Evolutionary conservation across 345 rosid genomes (phyloP), one percentile per base, ranked within the genome.

Genomic region (Anacardium occidentale): DNA sequence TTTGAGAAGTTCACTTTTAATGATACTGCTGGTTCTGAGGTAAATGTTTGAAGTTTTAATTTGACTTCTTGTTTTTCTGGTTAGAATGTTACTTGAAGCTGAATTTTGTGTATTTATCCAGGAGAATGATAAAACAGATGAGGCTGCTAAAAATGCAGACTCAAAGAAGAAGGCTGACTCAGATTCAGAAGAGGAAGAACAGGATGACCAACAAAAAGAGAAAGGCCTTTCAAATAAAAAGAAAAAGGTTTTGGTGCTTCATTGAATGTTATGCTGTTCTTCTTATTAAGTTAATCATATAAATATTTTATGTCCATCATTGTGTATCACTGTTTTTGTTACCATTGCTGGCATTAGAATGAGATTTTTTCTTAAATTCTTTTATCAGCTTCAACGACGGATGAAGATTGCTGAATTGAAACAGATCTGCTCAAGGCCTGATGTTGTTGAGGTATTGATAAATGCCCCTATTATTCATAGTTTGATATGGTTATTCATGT

Each of bases 361-460:
- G 22, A 54, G 25, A 26, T 12, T 25, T 25, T 69, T 29, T 32
- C 3, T 3, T 5, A 37, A 7, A 37, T 5, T 70, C 29, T 29
- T 53, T 63, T 75, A 76, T 47, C 91, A 96, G 99, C 97, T 90
- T 67, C 84, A 88, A 81, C 80, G 97, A 51, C 84, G 97, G 74
- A 93, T 96, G 99, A 96, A 93, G 76, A 87, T 93, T 84, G 97
- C 95, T 71, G 90, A 89, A 79, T 84, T 96, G 54, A 96, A 96
- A 80, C 96, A 93, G 78, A 92, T 91, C 14, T 91, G 95, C 72
- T 82, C 97, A 17, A 91, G 97, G 85, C 99, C 98, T 73, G 98
- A 93, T 93, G 99, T 93, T 26, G 99, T 96, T 62, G 99, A 93
- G 97, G 98, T 96, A 82, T 20, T 70, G 24, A 51, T 78, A 76